phyloP scores from a whole-genome alignment of 192 early-diverging fungal species.

The Backusella sp. region DNA sequence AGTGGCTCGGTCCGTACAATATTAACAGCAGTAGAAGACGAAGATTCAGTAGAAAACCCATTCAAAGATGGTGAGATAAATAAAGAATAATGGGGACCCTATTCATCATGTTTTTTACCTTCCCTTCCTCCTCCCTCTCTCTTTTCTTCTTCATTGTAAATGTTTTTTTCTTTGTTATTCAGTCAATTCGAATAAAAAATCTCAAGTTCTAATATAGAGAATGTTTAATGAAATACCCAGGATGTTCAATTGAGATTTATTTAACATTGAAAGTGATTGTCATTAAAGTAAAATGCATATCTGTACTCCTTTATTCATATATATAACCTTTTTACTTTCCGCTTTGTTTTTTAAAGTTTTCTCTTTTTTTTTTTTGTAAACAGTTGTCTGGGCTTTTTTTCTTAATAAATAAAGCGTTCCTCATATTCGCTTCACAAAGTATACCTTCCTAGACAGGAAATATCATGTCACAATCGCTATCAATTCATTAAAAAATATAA shows the following conservation, averaged over 20 bases:
- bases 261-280: too few species aligned
- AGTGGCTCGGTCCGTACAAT: constrained; percentile 29
- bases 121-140: too few species aligned
- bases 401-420: neutral
- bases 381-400: neutral
- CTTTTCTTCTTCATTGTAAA: neutral
- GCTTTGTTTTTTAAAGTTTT: neutral
- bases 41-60: constrained; percentile 2
- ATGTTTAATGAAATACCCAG: too few species aligned
- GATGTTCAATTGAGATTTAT: too few species aligned
- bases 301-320: too few species aligned
- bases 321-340: too few species aligned
- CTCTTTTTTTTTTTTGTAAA: neutral
- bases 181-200: neutral
- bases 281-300: too few species aligned
- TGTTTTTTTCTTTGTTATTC: neutral
- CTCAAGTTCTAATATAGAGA: neutral
- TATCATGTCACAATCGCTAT: neutral
- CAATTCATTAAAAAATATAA: neutral
- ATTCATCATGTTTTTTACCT: too few species aligned
- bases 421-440: neutral
- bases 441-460: constrained; percentile 1
- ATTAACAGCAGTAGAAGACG: constrained; percentile 5
- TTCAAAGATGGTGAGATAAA: neutral
- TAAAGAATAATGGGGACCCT: neutral